Percentiles rank a stretch among this genome's conserved stretches.
These are phyloP conservation scores for Daldinia childiae DNA, from an alignment of 495 filamentous ascomycete genomes.

Conservation along the genomic window DNA sequence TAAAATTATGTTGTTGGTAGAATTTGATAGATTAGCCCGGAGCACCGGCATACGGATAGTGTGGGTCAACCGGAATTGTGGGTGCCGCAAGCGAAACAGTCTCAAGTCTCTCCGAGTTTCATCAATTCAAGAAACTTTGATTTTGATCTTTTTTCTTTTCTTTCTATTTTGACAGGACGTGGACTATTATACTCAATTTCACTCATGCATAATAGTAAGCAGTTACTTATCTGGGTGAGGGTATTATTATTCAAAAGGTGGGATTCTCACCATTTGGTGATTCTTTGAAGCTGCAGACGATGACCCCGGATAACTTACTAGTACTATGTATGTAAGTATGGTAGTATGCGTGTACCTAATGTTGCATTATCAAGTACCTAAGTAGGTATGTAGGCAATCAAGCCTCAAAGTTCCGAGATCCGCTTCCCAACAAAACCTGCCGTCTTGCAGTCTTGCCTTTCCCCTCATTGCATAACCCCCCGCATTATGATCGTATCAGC, in stretches of 20 bases:
- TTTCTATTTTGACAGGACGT: background rate
- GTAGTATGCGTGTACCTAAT: background rate
- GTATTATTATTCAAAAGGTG: slow-evolving; percentile 18
- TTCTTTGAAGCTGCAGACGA: background rate
- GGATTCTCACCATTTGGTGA: slow-evolving; percentile 7
- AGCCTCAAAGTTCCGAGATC: slow-evolving; percentile 25
- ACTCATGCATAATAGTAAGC: slow-evolving; percentile 31
- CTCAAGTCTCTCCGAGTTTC: background rate
- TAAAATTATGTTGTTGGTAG: slow-evolving; percentile 18
- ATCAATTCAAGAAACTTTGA: slow-evolving; percentile 4
- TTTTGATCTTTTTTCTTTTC: background rate
- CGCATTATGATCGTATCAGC: slow-evolving; percentile 15
- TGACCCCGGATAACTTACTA: slow-evolving; percentile 1
- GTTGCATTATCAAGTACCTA: background rate
- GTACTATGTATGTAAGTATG: no score
- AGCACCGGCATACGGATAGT: slow-evolving; percentile 6
- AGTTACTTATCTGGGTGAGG: slow-evolving; percentile 16
- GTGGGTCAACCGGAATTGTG: slow-evolving; percentile 2
- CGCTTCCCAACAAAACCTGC: slow-evolving; percentile 42
- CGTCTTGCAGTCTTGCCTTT: background rate
- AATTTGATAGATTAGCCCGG: slow-evolving; percentile 9
- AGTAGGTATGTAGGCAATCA: slow-evolving; percentile 7
- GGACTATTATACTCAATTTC: slow-evolving; percentile 21
- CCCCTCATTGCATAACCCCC: slow-evolving; percentile 24
- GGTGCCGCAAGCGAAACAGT: background rate